Evolutionary conservation across 768 basidiomycete genomes (phyloP).

Genomic region (Tylopilus plumbeoviolaceoides): DNA sequence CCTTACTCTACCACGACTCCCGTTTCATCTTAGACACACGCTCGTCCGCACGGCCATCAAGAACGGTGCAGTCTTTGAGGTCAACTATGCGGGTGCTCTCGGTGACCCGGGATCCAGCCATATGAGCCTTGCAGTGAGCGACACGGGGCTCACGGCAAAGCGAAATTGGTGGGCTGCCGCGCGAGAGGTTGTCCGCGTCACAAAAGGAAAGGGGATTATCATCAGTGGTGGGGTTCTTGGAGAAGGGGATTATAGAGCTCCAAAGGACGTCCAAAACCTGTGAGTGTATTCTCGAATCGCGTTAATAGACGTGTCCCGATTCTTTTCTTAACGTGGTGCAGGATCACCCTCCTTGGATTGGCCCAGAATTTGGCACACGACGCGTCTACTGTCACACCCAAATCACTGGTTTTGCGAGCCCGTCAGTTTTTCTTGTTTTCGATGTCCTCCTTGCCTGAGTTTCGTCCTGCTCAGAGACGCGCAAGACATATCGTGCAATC

Average conservation of each 20-base stretch:
- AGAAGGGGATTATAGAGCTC: constrained; percentile 62
- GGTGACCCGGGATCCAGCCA: constrained; percentile 51
- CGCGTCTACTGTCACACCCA: constrained; percentile 54
- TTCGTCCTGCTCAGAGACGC: constrained; percentile 57
- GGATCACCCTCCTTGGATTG: constrained; percentile 63
- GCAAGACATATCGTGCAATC: constrained; percentile 75
- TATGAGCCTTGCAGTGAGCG: constrained; percentile 44
- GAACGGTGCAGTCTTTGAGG: constrained; percentile 81
- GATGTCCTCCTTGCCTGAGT: background rate
- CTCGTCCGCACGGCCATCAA: constrained; percentile 75
- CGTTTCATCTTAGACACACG: constrained; percentile 81
- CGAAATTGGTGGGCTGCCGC: constrained; percentile 84
- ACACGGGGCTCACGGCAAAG: constrained; percentile 53
- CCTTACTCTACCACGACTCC: constrained; percentile 69
- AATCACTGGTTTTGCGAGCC: constrained; percentile 67
- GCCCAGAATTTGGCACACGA: constrained; percentile 66
- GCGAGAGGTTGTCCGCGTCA: constrained; percentile 72
- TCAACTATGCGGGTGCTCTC: constrained; percentile 72
- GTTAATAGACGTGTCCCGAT: background rate
- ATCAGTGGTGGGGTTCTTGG: constrained; percentile 65
- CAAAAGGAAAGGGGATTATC: constrained; percentile 74
- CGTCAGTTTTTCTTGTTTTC: constrained; percentile 43
- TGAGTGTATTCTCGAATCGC: constrained; percentile 31
- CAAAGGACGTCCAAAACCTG: constrained; percentile 75
- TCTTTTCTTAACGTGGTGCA: constrained; percentile 24